Evolutionary conservation across 805 yeast genomes (phyloP).

Genomic region (Diddensiella transvaalensis): DNA sequence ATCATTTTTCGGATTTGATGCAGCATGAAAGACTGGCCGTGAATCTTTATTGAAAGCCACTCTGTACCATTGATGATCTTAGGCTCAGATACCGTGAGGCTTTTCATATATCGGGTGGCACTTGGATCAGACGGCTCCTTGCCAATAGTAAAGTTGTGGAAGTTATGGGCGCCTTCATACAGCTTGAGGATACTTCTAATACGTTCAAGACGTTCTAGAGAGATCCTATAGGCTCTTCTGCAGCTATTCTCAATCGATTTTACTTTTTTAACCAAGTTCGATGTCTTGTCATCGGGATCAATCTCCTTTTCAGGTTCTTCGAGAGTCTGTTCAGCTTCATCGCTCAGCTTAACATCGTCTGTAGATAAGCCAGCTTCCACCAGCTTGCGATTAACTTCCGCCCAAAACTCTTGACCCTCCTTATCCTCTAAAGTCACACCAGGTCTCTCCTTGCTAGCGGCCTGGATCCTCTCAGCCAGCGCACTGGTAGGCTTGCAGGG

Average conservation of each 20-base stretch:
- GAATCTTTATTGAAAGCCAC: conserved; percentile 94
- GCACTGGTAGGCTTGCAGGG: conserved; percentile 82
- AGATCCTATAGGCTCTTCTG: conserved; percentile 49
- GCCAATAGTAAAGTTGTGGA: conserved; percentile 85
- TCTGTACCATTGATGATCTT: conserved; percentile 90
- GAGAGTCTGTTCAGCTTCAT: conserved; percentile 15
- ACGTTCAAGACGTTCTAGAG: conserved; percentile 54
- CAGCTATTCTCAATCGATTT: conserved; percentile 49
- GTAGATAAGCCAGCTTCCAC: conserved; percentile 38
- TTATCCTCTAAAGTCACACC: conserved; percentile 50
- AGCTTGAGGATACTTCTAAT: conserved; percentile 66
- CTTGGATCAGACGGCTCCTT: conserved; percentile 80
- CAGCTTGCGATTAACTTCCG: conserved; percentile 39
- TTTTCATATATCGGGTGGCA: conserved; percentile 77
- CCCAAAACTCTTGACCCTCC: conserved; percentile 83
- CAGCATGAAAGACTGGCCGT: conserved; percentile 97
- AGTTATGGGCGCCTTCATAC: conserved; percentile 86
- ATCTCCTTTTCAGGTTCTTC: conserved; percentile 15
- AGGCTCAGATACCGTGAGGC: conserved; percentile 77
- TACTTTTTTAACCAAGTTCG: conserved; percentile 19
- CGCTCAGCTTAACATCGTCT: conserved; percentile 19
- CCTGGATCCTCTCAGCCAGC: conserved; percentile 56
- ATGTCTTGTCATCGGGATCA: conserved; percentile 36
- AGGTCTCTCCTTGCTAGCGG: conserved; percentile 52
- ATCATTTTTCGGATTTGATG: conserved; percentile 98